Percentiles rank a stretch among this genome's conserved stretches.
Conservation (phyloP, 495 filamentous ascomycete species). For the Lasiosphaeria hispida region DNA sequence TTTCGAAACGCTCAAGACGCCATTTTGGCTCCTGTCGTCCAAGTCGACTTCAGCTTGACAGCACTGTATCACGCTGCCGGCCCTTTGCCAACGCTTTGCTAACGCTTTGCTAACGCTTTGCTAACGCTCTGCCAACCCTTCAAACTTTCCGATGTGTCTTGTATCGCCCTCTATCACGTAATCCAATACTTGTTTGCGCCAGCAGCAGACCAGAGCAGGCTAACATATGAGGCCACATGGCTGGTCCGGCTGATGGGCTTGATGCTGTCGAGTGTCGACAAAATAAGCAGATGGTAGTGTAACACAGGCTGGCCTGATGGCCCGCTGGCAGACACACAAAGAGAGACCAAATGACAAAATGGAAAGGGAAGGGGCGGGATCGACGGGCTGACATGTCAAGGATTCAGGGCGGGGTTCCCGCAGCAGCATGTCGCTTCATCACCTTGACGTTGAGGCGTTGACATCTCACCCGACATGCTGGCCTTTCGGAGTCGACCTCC, state of each 20-base stretch:
- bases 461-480: background rate
- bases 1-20: too few relatives aligned
- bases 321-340: background rate
- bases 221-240: conserved; percentile 19
- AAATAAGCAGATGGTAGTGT: background rate
- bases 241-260: conserved; percentile 22
- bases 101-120: background rate
- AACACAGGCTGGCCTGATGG: too few relatives aligned
- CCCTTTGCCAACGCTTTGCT: background rate
- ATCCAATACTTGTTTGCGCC: conserved; percentile 16
- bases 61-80: too few relatives aligned
- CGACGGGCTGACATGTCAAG: background rate
- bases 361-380: conserved; percentile 7
- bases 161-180: conserved; percentile 23
- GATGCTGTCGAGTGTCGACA: background rate
- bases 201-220: background rate
- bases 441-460: conserved; percentile 6
- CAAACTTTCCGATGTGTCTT: background rate
- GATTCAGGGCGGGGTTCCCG: background rate
- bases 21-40: too few relatives aligned
- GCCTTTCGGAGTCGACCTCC: background rate
- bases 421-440: background rate
- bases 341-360: background rate
- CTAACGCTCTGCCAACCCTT: background rate
- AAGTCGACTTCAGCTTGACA: too few relatives aligned